phyloP scores from a whole-genome alignment of 257 asterid genomes.

The Solanum megistacrolobum region DNA sequence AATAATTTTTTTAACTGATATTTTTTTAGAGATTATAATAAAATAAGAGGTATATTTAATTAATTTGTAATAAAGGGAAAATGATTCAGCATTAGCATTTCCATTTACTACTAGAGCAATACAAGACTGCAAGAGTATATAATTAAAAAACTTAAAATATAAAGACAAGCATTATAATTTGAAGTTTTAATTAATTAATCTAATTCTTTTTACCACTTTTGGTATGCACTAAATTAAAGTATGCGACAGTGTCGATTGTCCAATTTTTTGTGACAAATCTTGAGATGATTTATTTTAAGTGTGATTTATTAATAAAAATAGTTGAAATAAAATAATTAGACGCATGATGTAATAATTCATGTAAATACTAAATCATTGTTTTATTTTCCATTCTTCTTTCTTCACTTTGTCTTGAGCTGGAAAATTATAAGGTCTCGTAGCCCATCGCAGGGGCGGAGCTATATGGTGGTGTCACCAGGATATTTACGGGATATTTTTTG shows the following conservation, averaged over 20 bases:
- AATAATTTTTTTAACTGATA: too few relatives aligned
- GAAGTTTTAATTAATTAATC: not conserved
- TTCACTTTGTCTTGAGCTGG: not conserved
- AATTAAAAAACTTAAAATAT: not conserved
- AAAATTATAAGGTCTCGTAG: not conserved
- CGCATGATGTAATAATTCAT: not conserved
- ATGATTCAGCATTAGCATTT: not conserved
- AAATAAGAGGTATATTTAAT: too few relatives aligned
- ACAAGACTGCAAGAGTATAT: not conserved
- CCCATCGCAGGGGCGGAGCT: not conserved
- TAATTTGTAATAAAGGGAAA: not conserved
- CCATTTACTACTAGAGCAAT: not conserved
- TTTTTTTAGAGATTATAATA: too few relatives aligned
- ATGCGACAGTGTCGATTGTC: not conserved
- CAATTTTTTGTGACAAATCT: not conserved
- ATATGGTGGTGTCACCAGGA: not conserved
- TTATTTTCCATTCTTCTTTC: not conserved
- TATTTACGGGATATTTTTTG: rapidly evolving
- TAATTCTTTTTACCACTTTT: not conserved
- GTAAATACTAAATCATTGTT: not conserved
- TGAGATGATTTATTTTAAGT: not conserved
- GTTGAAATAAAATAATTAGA: not conserved
- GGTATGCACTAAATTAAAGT: not conserved
- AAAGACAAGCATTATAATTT: not conserved
- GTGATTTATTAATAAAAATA: not conserved